Evolutionary conservation across 2,329 filamentous ascomycete genomes (phyloP), one percentile per base, ranked within the genome.

Genomic region (Nemania abortiva): DNA sequence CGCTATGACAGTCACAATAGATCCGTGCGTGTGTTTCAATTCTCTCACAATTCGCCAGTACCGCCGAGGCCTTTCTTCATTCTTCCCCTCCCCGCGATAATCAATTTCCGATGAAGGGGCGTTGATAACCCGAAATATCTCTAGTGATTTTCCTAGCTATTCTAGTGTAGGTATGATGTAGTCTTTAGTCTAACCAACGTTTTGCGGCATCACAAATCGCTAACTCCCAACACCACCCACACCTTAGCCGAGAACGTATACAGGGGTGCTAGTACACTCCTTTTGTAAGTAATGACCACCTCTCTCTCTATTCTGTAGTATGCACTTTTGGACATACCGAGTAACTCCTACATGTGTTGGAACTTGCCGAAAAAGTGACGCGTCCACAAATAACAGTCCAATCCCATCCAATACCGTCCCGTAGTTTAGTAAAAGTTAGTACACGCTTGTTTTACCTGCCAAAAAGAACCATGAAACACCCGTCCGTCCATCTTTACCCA

Each of bases 371-470:
- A 22, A 37, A 55, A 53, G 39, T 56, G 52, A 68, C 52, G 50
- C 62, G 39, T 62, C 47, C 57, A 15, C 56, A 52, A 45, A 62
- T 29, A 65, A 45, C 52, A 52, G 56, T 62, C 39, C 61, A 10
- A 20, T 50, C 34, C 34, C 10, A 42, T 15, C 11, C 39, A 15
- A 42, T 37, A 37, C 11, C 34, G 11, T 63, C 15, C 52, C 63
- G 31, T 65, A 45, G 50, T 27, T 27, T 27, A 27, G 24, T 27
- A 27, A 27, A 27, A 27, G 24, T 56, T 57, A 47, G 55, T 65
- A 66, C 62, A 69, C 52, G 57, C 61, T 49, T 29, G 45, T 59
- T 49, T 68, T 65, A 39, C 66, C 62, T 62, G 52, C 61, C 57
- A 31, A 11, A 60, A 50, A 55, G 50, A 65, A 60, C 56, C 55